Conservation (phyloP, 2,329 filamentous ascomycete species). For the Alternaria panax region DNA sequence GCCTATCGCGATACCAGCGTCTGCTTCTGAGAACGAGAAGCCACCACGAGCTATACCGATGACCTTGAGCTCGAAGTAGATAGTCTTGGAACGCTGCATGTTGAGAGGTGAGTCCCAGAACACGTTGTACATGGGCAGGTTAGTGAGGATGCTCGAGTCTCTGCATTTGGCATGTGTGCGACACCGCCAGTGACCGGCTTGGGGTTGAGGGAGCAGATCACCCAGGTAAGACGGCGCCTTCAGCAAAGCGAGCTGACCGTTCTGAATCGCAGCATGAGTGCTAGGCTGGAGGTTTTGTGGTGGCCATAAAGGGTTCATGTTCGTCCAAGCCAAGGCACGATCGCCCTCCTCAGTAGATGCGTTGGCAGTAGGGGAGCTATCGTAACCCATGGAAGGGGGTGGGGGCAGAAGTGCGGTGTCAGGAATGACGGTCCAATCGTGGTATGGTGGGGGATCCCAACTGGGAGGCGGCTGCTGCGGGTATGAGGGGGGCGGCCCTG, state of each 20-base stretch:
- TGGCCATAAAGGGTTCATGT: slow-evolving; percentile 63
- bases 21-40: slow-evolving; percentile 47
- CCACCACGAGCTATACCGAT: slow-evolving; percentile 51
- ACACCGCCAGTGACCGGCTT: slow-evolving; percentile 53
- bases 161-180: slow-evolving; percentile 53
- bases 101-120: slow-evolving; percentile 66
- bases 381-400: slow-evolving; percentile 72
- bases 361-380: slow-evolving; percentile 73
- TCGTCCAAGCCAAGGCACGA: slow-evolving; percentile 72
- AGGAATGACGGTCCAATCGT: slow-evolving; percentile 77
- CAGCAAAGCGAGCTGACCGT: slow-evolving; percentile 58
- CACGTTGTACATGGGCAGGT: slow-evolving; percentile 72
- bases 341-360: slow-evolving; percentile 69
- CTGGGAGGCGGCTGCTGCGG: slow-evolving; percentile 45
- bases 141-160: slow-evolving; percentile 71
- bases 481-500: slow-evolving; percentile 37
- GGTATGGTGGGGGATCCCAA: slow-evolving; percentile 63
- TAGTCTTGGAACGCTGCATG: slow-evolving; percentile 60
- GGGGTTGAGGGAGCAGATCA: slow-evolving; percentile 56
- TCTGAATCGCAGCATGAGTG: slow-evolving; percentile 58
- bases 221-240: slow-evolving; percentile 43
- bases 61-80: slow-evolving; percentile 77
- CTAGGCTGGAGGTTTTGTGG: slow-evolving; percentile 61
- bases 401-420: slow-evolving; percentile 77
- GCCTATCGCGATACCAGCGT: slow-evolving; percentile 70